Base-by-base conservation (phyloP, 805 yeast species). In the Lipomyces sp. region DNA sequence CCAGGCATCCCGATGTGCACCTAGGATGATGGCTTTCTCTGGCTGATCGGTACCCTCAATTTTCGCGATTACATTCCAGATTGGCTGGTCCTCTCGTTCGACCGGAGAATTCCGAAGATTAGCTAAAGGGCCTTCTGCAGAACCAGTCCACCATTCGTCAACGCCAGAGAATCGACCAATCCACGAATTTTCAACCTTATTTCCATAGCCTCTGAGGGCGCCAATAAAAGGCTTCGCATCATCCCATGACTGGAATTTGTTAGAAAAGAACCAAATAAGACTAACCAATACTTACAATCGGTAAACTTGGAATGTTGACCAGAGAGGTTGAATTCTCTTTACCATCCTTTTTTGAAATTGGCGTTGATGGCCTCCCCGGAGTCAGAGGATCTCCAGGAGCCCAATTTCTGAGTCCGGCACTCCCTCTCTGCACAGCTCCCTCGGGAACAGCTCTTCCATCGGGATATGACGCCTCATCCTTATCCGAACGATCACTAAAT, bases 1-100 rank as follows among this genome's bases (percentile, higher is more conserved):
- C 94, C 93, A 90, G 2, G 94, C 86, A 75, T 90, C 95, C 60
- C 92, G 84, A 74, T 89, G 95, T 74, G 89, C 89, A 42, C 95
- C 95, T 61, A 89, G 75, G 48, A 90, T 75, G 58, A 89, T 82
- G 60, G 87, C 86, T 59, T 83, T 81, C 34, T 79, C 77, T 39
- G 79, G 77, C 18, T 77, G 75, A 53, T 68, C 71, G 13, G 37
- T 51, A 5, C 93, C 93, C 65, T 83, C 83, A 56, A 87, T 75
- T 59, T 80, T 81, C 11, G 89, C 93, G 72, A 86, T 80, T 42
- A 89, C 87, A 72, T 90, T 87, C 77, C 82, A 81, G 72, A 87
- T 82, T 4, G 90, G 87, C n/a, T 86, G 80, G 70, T 86, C 80
- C 69, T 83, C 85, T 74, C 85, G 88, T 29, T 83, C 83, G 74